Evolutionary conservation across 2,329 filamentous ascomycete species (phyloP).

Genomic region (Penicillium sp.): DNA sequence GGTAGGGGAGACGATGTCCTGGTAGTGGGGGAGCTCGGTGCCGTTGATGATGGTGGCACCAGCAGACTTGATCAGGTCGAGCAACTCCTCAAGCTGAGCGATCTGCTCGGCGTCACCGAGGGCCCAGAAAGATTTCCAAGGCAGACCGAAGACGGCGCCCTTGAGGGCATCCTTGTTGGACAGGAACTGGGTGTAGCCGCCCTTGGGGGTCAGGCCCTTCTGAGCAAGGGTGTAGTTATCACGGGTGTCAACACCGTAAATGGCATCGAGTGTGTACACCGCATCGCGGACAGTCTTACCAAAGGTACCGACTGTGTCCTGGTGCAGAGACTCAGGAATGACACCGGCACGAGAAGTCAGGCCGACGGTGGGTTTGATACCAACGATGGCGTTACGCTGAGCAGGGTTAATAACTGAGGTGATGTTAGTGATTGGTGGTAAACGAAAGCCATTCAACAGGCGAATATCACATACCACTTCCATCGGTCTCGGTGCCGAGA

Average conservation of each 20-base stretch:
- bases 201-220: slow-evolving; percentile 55
- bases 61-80: slow-evolving; percentile 60
- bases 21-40: slow-evolving; percentile 67
- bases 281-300: slow-evolving; percentile 71
- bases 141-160: slow-evolving; percentile 69
- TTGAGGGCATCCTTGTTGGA: slow-evolving; percentile 58
- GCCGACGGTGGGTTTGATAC: slow-evolving; percentile 76
- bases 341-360: slow-evolving; percentile 67
- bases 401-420: slow-evolving; percentile 68
- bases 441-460: too few relatives aligned
- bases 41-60: slow-evolving; percentile 71
- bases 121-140: slow-evolving; percentile 73
- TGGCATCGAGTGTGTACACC: slow-evolving; percentile 66
- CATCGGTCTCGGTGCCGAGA: slow-evolving; percentile 75
- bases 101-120: slow-evolving; percentile 62
- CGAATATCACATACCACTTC: slow-evolving; percentile 50
- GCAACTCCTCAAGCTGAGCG: slow-evolving; percentile 54
- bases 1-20: slow-evolving; percentile 64
- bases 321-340: slow-evolving; percentile 68
- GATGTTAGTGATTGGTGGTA: not conserved
- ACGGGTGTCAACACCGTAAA: slow-evolving; percentile 64
- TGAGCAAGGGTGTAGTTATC: slow-evolving; percentile 70
- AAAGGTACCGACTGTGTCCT: slow-evolving; percentile 71
- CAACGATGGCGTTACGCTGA: slow-evolving; percentile 69
- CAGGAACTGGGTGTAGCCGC: slow-evolving; percentile 63